A percentile compares a stretch with the other conserved stretches of the same genome.
phyloP scores from a whole-genome alignment of 352 stramenopile genomes.

The Phytophthora vignae region DNA sequence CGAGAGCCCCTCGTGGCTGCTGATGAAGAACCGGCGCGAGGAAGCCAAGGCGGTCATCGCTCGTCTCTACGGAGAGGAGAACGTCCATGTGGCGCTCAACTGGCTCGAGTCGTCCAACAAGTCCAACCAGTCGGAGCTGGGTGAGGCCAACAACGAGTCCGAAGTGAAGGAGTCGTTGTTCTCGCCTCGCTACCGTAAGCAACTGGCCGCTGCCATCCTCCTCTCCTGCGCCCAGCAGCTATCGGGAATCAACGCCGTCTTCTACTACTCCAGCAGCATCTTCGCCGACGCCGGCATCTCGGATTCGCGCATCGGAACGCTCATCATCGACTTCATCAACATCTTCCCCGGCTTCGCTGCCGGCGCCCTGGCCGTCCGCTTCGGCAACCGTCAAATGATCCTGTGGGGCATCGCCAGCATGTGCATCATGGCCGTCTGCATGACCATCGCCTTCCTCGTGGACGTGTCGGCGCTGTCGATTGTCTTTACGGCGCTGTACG shows the following conservation, averaged over 20 bases:
- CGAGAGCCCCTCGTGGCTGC: slow-evolving; percentile 43
- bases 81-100: slow-evolving; percentile 33
- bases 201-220: slow-evolving; percentile 53
- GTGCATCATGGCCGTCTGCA: slow-evolving; percentile 50
- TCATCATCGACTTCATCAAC: slow-evolving; percentile 51
- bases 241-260: slow-evolving; percentile 59
- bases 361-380: slow-evolving; percentile 47
- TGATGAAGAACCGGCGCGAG: slow-evolving; percentile 31
- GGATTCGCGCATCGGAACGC: slow-evolving; percentile 27
- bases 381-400: slow-evolving; percentile 62
- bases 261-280: slow-evolving; percentile 31
- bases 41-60: slow-evolving; percentile 39
- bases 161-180: slow-evolving; percentile 39
- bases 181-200: slow-evolving; percentile 43
- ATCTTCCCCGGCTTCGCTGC: slow-evolving; percentile 51
- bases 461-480: slow-evolving; percentile 40
- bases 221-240: slow-evolving; percentile 56
- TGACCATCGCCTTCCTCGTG: slow-evolving; percentile 56
- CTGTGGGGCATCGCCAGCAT: slow-evolving; percentile 49
- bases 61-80: slow-evolving; percentile 43
- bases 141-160: slow-evolving; percentile 32
- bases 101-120: slow-evolving; percentile 40
- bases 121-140: slow-evolving; percentile 19
- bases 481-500: slow-evolving; percentile 56
- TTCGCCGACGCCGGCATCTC: slow-evolving; percentile 26